Evolutionary conservation across 1,284 basidiomycete genomes (phyloP).

Genomic region (Sphagnurus paluster): DNA sequence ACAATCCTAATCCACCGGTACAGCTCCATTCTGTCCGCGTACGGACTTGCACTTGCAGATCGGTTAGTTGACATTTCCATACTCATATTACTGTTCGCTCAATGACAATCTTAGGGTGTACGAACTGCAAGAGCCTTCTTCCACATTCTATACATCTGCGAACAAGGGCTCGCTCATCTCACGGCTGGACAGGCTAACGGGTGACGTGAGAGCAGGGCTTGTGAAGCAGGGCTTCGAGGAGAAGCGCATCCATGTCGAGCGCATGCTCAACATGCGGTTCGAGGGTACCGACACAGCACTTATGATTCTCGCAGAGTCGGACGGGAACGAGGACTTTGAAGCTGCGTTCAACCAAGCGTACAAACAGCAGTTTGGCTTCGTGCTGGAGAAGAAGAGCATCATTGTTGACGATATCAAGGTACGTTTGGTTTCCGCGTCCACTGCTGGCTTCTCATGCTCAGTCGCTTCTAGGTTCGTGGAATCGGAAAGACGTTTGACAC

Average conservation of each 20-base stretch:
- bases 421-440: slow-evolving; percentile 16
- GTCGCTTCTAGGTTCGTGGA: slow-evolving; percentile 53
- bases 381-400: slow-evolving; percentile 77
- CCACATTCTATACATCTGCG: slow-evolving; percentile 66
- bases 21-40: slow-evolving; percentile 87
- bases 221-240: slow-evolving; percentile 78
- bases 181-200: slow-evolving; percentile 69
- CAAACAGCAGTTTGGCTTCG: slow-evolving; percentile 89
- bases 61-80: too few species aligned
- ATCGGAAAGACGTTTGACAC: slow-evolving; percentile 90
- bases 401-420: slow-evolving; percentile 71
- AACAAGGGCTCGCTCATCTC: slow-evolving; percentile 53
- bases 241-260: slow-evolving; percentile 70
- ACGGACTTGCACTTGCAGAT: slow-evolving; percentile 87
- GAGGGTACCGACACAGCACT: slow-evolving; percentile 90
- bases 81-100: too few species aligned
- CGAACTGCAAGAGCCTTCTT: slow-evolving; percentile 87
- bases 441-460: slow-evolving; percentile 9
- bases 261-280: slow-evolving; percentile 90
- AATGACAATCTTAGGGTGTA: slow-evolving; percentile 54
- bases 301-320: slow-evolving; percentile 77
- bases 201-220: slow-evolving; percentile 67
- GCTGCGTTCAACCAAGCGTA: slow-evolving; percentile 78
- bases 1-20: slow-evolving; percentile 86
- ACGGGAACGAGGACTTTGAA: slow-evolving; percentile 73